Base-by-base conservation (phyloP, 176 grass and related monocot species). In the Rhynchospora pubera region DNA sequence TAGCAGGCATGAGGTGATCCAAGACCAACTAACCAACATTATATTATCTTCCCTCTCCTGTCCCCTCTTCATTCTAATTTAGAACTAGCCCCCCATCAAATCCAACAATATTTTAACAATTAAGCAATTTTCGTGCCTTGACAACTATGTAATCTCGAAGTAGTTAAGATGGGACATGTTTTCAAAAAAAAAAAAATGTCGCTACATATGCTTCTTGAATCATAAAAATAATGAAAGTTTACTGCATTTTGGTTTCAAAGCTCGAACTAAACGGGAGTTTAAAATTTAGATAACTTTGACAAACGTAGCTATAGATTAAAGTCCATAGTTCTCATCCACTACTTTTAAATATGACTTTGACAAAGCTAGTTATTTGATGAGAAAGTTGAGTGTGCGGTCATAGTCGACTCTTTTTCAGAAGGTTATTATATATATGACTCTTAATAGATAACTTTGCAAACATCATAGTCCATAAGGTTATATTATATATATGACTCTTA, bases 1-100 rank as follows among this genome's bases (percentile, higher is more conserved):
- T 81, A 65, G 24, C 79, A 81, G 30, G 79, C 59, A 63, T 65
- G 79, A 65, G 57, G 24, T 62, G 55, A 80, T 65, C 60, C 65
- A 23, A 62, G 55, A 79, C 77, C 59, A 81, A 81, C 34, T 65
- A 61, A 81, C 30, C 21, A 65, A 81, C 39, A 52, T 65, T 81
- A 81, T 65, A 52, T 65, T 81, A 81, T 65, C 46, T 52, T 63
- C 2, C 28, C 42, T 61, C 11, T 79, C 30, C 61, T 79, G 52
- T 62, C 47, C 23, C 55, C 55, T 19, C 53, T 61, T 57, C 24
- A 59, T 58, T 57, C 18, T 32, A 53, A 51, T 78, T 53, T 57
- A 78, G 42, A 59, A 39, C 77, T 73, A 79, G 26, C 77, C 5
- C 22, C 55, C 77, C 12, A 79, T 43, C 77, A 79, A 61, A 79